Percentiles rank a stretch among this genome's conserved stretches.
phyloP scores from a whole-genome alignment of 163 green algal genomes.

The Botryococcus braunii region DNA sequence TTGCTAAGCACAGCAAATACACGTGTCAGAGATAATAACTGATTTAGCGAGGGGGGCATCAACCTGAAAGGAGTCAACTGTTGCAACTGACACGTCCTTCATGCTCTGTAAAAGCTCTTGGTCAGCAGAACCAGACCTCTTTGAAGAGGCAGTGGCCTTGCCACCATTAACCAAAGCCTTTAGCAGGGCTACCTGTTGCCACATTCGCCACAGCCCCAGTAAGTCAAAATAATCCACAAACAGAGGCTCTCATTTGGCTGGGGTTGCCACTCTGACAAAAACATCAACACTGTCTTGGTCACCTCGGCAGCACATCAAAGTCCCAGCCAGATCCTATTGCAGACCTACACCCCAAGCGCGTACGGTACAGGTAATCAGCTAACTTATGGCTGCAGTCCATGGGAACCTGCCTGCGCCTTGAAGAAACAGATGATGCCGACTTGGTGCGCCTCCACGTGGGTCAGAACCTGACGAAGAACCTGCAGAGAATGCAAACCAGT shows the following conservation, averaged over 20 bases:
- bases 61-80: conserved; percentile 77
- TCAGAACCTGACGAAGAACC: conserved; percentile 13
- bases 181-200: background rate
- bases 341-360: background rate
- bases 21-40: background rate
- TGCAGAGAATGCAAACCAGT: background rate
- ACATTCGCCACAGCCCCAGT: background rate
- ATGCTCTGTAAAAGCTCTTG: background rate
- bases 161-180: background rate
- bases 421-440: conserved; percentile 71
- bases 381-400: background rate
- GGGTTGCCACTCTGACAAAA: background rate
- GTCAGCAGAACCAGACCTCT: background rate
- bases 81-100: conserved; percentile 39
- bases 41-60: background rate
- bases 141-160: background rate
- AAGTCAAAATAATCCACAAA: background rate
- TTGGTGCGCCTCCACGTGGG: conserved; percentile 20
- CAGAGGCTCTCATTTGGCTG: background rate
- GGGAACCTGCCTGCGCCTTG: conserved; percentile 46
- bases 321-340: background rate
- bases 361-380: background rate
- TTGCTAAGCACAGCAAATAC: background rate
- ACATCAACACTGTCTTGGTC: background rate
- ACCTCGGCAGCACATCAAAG: background rate